Evolutionary conservation across 768 basidiomycete species (phyloP).

Genomic region (Tulasnella sp.): DNA sequence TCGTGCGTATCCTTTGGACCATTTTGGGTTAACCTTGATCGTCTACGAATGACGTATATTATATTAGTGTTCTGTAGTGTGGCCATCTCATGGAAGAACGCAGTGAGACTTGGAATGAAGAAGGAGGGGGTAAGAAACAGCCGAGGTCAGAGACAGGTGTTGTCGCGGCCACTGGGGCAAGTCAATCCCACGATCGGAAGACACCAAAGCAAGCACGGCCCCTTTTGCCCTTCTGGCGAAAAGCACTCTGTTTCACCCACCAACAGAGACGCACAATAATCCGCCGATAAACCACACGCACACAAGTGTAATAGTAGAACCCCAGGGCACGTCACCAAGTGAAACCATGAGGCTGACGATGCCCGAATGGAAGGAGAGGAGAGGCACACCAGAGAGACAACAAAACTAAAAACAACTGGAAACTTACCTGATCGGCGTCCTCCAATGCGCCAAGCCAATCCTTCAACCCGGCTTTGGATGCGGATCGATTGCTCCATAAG

Average conservation of each 20-base stretch:
- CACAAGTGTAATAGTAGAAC: too few relatives aligned
- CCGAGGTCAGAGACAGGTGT: not conserved
- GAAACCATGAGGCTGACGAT: too few relatives aligned
- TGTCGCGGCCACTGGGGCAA: not conserved
- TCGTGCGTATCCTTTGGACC: constrained; percentile 84
- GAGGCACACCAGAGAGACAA: not conserved
- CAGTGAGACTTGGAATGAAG: not conserved
- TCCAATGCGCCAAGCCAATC: constrained; percentile 63
- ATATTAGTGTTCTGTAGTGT: too few relatives aligned
- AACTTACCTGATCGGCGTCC: constrained; percentile 82
- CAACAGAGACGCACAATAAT: too few relatives aligned
- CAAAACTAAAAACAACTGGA: not conserved
- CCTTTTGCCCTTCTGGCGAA: too few relatives aligned
- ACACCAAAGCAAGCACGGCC: not conserved
- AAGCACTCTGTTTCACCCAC: too few relatives aligned
- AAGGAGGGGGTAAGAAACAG: not conserved
- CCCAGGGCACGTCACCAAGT: too few relatives aligned
- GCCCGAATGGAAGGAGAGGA: not conserved
- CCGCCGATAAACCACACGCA: too few relatives aligned
- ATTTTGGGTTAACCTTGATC: constrained; percentile 62
- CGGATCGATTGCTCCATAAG: constrained; percentile 86
- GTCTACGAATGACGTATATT: not conserved
- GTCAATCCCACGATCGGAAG: not conserved
- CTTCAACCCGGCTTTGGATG: constrained; percentile 78
- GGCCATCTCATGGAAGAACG: too few relatives aligned